Conservation (phyloP, 2,329 filamentous ascomycete genomes). For the Podosphaera leucotricha region DNA sequence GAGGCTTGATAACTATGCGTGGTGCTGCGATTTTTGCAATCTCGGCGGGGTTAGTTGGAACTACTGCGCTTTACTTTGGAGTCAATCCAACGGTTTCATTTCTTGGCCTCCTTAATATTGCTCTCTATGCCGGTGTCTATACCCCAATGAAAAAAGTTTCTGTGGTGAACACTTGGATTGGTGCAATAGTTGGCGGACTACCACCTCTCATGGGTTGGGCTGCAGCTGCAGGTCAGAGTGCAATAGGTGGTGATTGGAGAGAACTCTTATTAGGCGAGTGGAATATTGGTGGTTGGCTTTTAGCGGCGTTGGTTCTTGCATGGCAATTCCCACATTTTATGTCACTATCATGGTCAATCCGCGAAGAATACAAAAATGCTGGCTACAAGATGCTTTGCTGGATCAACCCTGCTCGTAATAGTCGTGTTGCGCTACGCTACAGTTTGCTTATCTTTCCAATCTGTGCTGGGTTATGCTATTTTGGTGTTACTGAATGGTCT, state of each 20-base stretch:
- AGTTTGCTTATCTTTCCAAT: slow-evolving; percentile 67
- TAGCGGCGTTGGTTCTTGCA: slow-evolving; percentile 64
- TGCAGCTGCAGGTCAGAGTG: slow-evolving; percentile 72
- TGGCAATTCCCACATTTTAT: slow-evolving; percentile 99
- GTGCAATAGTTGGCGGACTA: slow-evolving; percentile 77
- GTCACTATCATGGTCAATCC: slow-evolving; percentile 67
- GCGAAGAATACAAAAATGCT: slow-evolving; percentile 62
- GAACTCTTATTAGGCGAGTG: slow-evolving; percentile 45
- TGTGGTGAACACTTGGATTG: slow-evolving; percentile 82
- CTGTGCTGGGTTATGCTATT: slow-evolving; percentile 56
- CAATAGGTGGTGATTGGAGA: slow-evolving; percentile 50
- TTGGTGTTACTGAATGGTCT: slow-evolving; percentile 61
- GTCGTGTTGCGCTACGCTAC: slow-evolving; percentile 71
- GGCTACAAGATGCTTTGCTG: slow-evolving; percentile 57
- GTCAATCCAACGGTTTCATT: slow-evolving; percentile 86
- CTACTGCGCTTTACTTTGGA: slow-evolving; percentile 57
- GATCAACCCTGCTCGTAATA: slow-evolving; percentile 68
- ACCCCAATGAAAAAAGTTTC: slow-evolving; percentile 78
- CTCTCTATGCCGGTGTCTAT: slow-evolving; percentile 75
- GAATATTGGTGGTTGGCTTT: slow-evolving; percentile 62
- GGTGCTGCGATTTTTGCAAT: slow-evolving; percentile 59
- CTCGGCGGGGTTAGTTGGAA: slow-evolving; percentile 44
- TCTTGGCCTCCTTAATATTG: slow-evolving; percentile 64
- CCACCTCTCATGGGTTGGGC: slow-evolving; percentile 97
- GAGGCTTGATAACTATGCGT: slow-evolving; percentile 48